Evolutionary conservation across 345 rosid genomes (phyloP), one percentile per base, ranked within the genome.

Genomic region (Adansonia digitata): DNA sequence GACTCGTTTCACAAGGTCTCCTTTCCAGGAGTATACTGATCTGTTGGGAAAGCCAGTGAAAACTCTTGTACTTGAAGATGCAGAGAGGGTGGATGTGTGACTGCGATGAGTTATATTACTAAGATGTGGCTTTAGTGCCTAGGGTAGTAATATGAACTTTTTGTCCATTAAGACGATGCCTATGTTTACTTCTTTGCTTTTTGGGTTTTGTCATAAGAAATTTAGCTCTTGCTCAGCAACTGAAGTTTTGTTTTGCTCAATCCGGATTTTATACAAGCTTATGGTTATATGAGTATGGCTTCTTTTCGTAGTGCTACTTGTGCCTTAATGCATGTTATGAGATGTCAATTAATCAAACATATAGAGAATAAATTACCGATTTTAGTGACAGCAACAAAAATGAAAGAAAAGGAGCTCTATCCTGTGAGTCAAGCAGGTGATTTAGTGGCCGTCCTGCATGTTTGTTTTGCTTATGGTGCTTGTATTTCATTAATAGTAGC

Each of bases 21-120:
- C 91, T 0, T 87, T 78, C 84, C 95, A 88, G 76, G 88, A 87
- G 82, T 84, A 77, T 85, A 82, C 90, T 4, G 95, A 86, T 77
- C 63, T 83, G 37, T 72, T 87, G 70, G 84, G 81, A 11, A 84
- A 83, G 79, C 79, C 84, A 14, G 67, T 78, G 4, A 88, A 88
- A 72, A 55, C 78, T n/a, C 17, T 60, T 17, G 11, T 71, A 7
- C n/a, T 72, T 5, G 85, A 82, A 7, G 80, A 78, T 11, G 68
- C 46, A 8, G 59, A 40, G 42, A 27, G 39, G 15, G 68, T 34
- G 18, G 66, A 43, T 59, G 57, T 7, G 1, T 73, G 45, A 60
- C 2, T 31, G 43, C 12, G 69, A 17, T 13, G 62, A 35, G 29
- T 37, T 71, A 15, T 53, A 20, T 52, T 14, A 13, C 24, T 24